These are phyloP conservation scores for Gracilariopsis chorda DNA, from an alignment of 23 red algal species.

Conservation along the genomic window DNA sequence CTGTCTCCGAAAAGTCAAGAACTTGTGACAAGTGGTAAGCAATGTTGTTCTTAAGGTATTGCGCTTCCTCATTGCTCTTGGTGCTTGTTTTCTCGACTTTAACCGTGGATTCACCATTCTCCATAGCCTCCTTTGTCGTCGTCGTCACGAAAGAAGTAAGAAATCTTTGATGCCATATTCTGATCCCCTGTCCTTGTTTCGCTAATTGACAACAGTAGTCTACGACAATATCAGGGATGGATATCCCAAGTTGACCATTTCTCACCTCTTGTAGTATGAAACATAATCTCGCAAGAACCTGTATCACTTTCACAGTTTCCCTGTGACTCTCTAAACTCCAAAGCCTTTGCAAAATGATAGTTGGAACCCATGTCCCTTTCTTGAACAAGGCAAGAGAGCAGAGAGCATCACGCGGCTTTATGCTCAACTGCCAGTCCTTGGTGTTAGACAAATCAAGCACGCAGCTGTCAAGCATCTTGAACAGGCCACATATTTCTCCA, in stretches of 20 bases:
- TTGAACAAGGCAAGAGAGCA: conserved; percentile 5
- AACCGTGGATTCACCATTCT: background rate
- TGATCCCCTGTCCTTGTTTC: background rate
- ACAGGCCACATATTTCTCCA: conserved; percentile 54
- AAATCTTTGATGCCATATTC: conserved; percentile 19
- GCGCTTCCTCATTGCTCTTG: background rate
- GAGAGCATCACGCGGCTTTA: background rate
- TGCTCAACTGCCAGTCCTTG: background rate
- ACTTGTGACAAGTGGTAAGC: conserved; percentile 16
- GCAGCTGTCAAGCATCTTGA: background rate
- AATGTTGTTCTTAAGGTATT: conserved; percentile 17
- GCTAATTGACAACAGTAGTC: conserved; percentile 29
- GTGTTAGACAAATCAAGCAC: background rate
- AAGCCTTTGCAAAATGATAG: conserved; percentile 8
- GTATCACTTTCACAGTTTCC: background rate
- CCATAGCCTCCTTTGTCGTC: background rate
- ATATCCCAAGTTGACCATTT: background rate
- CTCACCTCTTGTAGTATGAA: background rate
- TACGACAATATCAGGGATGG: conserved; percentile 24
- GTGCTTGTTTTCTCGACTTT: background rate
- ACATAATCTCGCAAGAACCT: conserved; percentile 14
- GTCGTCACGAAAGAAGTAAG: conserved; percentile 9
- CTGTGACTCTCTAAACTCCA: conserved; percentile 17
- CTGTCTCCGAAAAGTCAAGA: background rate
- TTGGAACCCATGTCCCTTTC: background rate